phyloP scores from a whole-genome alignment of 257 asterid genomes.

The Solanum microdontum region DNA sequence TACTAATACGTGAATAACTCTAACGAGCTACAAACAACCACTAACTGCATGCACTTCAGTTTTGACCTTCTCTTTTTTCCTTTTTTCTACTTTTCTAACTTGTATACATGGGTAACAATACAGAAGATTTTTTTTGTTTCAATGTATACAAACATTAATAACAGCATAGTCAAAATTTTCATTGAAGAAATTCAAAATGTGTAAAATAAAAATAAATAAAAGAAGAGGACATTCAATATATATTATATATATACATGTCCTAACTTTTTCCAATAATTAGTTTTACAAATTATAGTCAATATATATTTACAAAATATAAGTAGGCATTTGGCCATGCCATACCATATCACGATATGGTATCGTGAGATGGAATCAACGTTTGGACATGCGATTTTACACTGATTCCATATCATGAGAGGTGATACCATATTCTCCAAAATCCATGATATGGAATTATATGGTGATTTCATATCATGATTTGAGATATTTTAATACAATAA shows the following conservation, averaged over 20 bases:
- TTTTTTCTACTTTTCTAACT: background rate
- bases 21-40: background rate
- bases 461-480: no score
- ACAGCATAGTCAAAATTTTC: background rate
- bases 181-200: background rate
- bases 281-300: background rate
- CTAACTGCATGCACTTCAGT: background rate
- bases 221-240: background rate
- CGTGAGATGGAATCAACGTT: no score
- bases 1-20: background rate
- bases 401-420: no score
- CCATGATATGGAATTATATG: no score
- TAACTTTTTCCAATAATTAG: no score
- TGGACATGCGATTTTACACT: no score
- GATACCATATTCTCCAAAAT: no score
- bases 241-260: no score
- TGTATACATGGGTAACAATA: no score
- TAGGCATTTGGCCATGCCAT: no score
- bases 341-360: no score
- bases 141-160: background rate
- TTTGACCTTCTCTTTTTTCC: background rate
- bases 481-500: no score
- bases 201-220: background rate
- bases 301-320: background rate
- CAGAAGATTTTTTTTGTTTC: background rate